A percentile compares a stretch with the other conserved stretches of the same genome.
Conservation (phyloP, 1,284 basidiomycete species). For the Cronartium quercuum region DNA sequence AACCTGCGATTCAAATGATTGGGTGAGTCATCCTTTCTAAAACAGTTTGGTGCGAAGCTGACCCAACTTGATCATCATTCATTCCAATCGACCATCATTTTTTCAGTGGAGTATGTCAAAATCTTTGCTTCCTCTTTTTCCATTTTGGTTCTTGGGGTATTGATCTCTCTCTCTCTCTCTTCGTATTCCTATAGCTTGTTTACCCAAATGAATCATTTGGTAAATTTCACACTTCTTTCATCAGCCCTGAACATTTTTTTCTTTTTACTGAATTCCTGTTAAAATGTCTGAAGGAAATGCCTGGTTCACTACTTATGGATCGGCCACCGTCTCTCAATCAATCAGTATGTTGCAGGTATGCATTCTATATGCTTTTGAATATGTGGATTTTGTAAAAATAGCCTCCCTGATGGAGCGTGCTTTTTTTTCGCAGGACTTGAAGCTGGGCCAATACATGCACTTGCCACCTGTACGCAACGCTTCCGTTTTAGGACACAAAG, state of each 20-base stretch:
- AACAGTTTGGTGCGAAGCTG: not conserved
- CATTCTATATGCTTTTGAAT: not conserved
- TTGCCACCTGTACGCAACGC: not conserved
- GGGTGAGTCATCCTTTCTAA: slow-evolving; percentile 13
- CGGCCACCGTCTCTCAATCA: slow-evolving; percentile 20
- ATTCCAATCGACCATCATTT: not conserved
- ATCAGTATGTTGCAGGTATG: slow-evolving; percentile 21
- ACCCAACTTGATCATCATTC: not conserved
- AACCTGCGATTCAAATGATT: slow-evolving; percentile 34
- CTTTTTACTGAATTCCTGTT: too few relatives aligned
- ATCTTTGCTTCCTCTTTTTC: not conserved
- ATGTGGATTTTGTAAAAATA: too few relatives aligned
- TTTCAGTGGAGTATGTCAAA: not conserved
- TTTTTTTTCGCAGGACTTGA: slow-evolving; percentile 10
- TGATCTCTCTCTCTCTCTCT: too few relatives aligned
- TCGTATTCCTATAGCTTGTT: too few relatives aligned
- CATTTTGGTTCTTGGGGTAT: too few relatives aligned
- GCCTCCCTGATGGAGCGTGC: too few relatives aligned
- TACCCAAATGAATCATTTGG: not conserved
- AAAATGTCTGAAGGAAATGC: too few relatives aligned
- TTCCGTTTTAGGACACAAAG: too few relatives aligned
- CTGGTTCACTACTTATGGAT: slow-evolving; percentile 29
- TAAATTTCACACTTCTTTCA: too few relatives aligned
- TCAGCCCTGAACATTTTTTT: too few relatives aligned
- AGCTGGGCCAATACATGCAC: slow-evolving; percentile 15